phyloP scores from a whole-genome alignment of 805 yeast species.

The Lachancea thermotolerans region DNA sequence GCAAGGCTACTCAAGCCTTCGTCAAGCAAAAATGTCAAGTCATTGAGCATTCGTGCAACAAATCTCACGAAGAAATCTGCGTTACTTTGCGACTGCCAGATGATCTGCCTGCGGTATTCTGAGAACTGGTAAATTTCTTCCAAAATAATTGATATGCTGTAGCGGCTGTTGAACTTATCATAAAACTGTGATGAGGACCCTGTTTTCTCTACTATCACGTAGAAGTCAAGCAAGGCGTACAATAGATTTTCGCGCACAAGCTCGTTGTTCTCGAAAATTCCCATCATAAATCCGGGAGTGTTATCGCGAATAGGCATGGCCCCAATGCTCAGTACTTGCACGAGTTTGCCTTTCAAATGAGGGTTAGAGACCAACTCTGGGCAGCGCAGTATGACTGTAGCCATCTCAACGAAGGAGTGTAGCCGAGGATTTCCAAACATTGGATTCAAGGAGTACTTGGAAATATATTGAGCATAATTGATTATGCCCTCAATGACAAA shows the following conservation, averaged over 20 bases:
- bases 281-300: conserved; percentile 67
- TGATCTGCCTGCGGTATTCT: conserved; percentile 60
- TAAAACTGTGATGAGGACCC: conserved; percentile 93
- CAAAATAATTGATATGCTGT: conserved; percentile 73
- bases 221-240: conserved; percentile 80
- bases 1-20: conserved; percentile 78
- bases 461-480: conserved; percentile 58
- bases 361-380: conserved; percentile 87
- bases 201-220: conserved; percentile 92
- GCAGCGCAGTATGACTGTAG: conserved; percentile 70
- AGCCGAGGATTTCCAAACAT: conserved; percentile 48
- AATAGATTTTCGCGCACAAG: conserved; percentile 59
- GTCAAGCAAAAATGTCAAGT: conserved; percentile 84
- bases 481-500: conserved; percentile 76
- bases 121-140: conserved; percentile 78
- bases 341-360: conserved; percentile 78
- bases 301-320: conserved; percentile 49
- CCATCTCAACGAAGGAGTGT: conserved; percentile 57
- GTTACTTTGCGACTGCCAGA: conserved; percentile 55
- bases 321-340: conserved; percentile 76
- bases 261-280: conserved; percentile 55
- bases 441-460: conserved; percentile 50
- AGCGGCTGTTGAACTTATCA: conserved; percentile 90
- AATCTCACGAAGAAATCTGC: conserved; percentile 85
- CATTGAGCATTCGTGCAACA: conserved; percentile 91